Evolutionary conservation across 495 filamentous ascomycete genomes (phyloP).

Genomic region (Talaromyces thailandensis): DNA sequence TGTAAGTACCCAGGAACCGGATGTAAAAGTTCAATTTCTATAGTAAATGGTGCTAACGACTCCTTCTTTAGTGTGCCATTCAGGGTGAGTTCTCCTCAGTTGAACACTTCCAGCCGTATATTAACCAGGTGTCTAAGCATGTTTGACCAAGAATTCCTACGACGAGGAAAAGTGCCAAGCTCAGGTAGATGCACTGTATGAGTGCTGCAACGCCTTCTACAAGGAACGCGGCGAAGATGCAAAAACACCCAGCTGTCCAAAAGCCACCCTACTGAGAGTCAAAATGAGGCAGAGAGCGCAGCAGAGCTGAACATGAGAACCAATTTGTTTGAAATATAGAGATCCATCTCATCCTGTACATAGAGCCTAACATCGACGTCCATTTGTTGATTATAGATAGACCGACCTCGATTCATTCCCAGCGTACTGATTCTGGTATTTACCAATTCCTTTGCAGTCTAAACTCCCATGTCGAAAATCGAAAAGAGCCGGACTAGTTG

Average conservation of each 20-base stretch:
- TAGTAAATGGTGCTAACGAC: background rate
- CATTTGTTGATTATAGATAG: background rate
- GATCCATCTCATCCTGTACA: conserved; percentile 6
- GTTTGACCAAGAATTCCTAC: conserved; percentile 75
- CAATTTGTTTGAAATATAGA: background rate
- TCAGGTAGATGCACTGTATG: conserved; percentile 85
- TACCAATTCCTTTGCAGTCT: conserved; percentile 43
- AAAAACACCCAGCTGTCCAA: conserved; percentile 75
- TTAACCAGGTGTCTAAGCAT: conserved; percentile 46
- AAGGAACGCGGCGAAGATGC: conserved; percentile 67
- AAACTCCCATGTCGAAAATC: conserved; percentile 38
- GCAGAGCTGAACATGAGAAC: conserved; percentile 11
- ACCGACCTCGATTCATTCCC: background rate
- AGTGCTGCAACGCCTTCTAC: conserved; percentile 91
- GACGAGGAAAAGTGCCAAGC: conserved; percentile 75
- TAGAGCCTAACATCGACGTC: conserved; percentile 4
- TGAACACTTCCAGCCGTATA: background rate
- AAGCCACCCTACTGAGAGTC: conserved; percentile 63
- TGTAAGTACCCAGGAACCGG: conserved; percentile 60
- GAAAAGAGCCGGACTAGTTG: conserved; percentile 52
- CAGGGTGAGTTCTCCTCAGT: conserved; percentile 52
- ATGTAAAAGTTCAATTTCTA: background rate
- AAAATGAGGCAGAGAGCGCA: conserved; percentile 79
- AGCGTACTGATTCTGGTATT: conserved; percentile 13
- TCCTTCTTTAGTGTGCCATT: conserved; percentile 63